phyloP scores from a whole-genome alignment of 2,329 filamentous ascomycete species.

The Epichloe coenophiala region DNA sequence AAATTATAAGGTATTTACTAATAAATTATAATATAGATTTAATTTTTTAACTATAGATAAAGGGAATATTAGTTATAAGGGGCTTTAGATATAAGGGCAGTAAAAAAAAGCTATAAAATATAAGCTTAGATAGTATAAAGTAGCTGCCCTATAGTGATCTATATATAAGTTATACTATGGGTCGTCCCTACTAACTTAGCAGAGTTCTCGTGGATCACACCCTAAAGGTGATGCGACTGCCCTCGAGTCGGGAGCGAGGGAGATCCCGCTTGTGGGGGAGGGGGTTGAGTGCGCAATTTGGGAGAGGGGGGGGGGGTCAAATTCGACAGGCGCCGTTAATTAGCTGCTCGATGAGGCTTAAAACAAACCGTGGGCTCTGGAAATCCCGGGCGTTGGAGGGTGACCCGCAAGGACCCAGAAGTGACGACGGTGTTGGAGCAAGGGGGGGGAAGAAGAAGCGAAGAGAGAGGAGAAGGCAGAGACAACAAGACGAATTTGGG shows the following conservation, averaged over 20 bases:
- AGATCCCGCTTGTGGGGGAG: constrained; percentile 4
- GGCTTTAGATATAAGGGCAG: too few relatives aligned
- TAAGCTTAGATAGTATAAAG: too few relatives aligned
- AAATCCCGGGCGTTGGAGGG: background rate
- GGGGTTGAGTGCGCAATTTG: background rate
- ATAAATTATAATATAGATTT: too few relatives aligned
- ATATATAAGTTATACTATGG: too few relatives aligned
- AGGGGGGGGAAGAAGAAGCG: background rate
- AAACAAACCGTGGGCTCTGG: background rate
- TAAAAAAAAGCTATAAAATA: too few relatives aligned
- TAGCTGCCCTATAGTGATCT: too few relatives aligned
- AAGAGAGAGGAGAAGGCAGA: background rate
- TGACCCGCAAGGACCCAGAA: background rate
- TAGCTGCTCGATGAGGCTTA: background rate
- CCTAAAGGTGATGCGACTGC: background rate
- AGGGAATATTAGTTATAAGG: too few relatives aligned
- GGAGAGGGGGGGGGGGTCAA: background rate
- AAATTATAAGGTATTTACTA: too few relatives aligned
- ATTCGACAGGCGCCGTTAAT: background rate
- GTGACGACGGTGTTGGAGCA: background rate
- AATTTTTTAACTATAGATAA: too few relatives aligned
- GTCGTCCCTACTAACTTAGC: too few relatives aligned
- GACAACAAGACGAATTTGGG: background rate
- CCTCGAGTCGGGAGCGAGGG: constrained; percentile 4
- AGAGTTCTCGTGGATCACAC: too few relatives aligned